These are phyloP conservation scores for Coemansia sp. DNA, from an alignment of 192 early-diverging fungal genomes.

Conservation along the genomic window DNA sequence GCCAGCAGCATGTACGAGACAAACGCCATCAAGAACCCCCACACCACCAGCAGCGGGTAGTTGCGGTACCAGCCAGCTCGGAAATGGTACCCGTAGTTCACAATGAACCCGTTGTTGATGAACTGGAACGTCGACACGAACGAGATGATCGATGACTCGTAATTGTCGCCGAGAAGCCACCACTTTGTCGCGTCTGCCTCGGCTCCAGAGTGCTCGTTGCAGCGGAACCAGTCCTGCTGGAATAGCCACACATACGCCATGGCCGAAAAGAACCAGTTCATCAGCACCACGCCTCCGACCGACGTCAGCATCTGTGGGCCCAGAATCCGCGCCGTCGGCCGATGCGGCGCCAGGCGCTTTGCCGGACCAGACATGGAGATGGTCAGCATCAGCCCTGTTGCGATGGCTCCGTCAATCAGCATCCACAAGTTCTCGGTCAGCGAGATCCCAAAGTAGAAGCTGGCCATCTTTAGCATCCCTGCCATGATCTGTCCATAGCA, in stretches of 20 bases:
- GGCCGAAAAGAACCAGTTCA: slow-evolving; percentile 51
- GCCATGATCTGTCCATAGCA: slow-evolving; percentile 57
- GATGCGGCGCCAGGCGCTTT: slow-evolving; percentile 29
- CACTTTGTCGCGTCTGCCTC: slow-evolving; percentile 56
- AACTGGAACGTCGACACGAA: slow-evolving; percentile 62
- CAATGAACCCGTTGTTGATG: slow-evolving; percentile 58
- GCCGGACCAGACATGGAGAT: slow-evolving; percentile 48
- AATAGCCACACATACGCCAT: slow-evolving; percentile 49
- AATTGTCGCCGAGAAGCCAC: slow-evolving; percentile 73
- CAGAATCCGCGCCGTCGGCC: slow-evolving; percentile 61
- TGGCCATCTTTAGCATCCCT: slow-evolving; percentile 42
- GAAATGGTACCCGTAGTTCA: slow-evolving; percentile 62
- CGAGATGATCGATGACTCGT: slow-evolving; percentile 54
- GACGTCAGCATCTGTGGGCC: slow-evolving; percentile 59
- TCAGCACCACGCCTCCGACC: slow-evolving; percentile 52
- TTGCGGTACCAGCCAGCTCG: slow-evolving; percentile 56
- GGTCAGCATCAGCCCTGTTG: slow-evolving; percentile 48
- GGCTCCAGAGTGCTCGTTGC: slow-evolving; percentile 40
- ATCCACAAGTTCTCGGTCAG: slow-evolving; percentile 59
- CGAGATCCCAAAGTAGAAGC: slow-evolving; percentile 59
- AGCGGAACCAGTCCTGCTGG: slow-evolving; percentile 29
- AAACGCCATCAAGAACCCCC: slow-evolving; percentile 41
- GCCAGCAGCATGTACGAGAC: slow-evolving; percentile 53
- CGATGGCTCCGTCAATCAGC: slow-evolving; percentile 59
- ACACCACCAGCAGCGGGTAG: slow-evolving; percentile 52